Percentiles rank a stretch among this genome's conserved stretches.
Conservation (phyloP, 192 early-diverging fungal genomes). For the Backusella westeae region DNA sequence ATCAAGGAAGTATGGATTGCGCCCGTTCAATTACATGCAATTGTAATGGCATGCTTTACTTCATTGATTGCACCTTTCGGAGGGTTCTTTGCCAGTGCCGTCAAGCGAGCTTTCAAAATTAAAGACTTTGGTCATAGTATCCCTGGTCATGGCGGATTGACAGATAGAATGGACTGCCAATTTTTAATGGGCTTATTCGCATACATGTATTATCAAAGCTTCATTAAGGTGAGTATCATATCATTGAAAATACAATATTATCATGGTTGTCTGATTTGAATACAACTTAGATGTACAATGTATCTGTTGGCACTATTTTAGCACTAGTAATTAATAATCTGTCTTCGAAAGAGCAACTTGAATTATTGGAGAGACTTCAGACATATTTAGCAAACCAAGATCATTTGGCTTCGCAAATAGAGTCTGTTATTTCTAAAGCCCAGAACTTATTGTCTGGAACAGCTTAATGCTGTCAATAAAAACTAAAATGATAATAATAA, state of each 20-base stretch:
- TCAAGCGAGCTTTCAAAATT: slow-evolving; percentile 96
- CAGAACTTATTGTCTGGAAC: slow-evolving; percentile 12
- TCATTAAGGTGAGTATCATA: slow-evolving; percentile 61
- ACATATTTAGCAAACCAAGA: slow-evolving; percentile 34
- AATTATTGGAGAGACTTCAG: slow-evolving; percentile 28
- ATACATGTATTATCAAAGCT: slow-evolving; percentile 86
- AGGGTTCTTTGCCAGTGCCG: slow-evolving; percentile 96
- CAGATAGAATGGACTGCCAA: slow-evolving; percentile 98
- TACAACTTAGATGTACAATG: slow-evolving; percentile 30
- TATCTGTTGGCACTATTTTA: slow-evolving; percentile 32
- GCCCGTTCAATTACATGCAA: slow-evolving; percentile 85
- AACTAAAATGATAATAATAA: not conserved
- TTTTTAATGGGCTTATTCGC: slow-evolving; percentile 95
- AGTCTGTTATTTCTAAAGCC: slow-evolving; percentile 13
- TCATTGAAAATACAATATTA: not conserved
- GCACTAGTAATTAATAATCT: slow-evolving; percentile 31
- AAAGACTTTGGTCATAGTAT: slow-evolving; percentile 98
- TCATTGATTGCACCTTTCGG: slow-evolving; percentile 96
- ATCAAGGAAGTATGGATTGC: slow-evolving; percentile 66
- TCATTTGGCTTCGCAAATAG: slow-evolving; percentile 9
- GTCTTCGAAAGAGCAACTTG: slow-evolving; percentile 23
- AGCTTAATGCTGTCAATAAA: not conserved
- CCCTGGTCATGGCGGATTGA: slow-evolving; percentile 96
- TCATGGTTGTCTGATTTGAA: not conserved
- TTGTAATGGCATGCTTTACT: slow-evolving; percentile 89